Base-by-base conservation (phyloP, 1,284 basidiomycete genomes). In the Tausonia pullulans region DNA sequence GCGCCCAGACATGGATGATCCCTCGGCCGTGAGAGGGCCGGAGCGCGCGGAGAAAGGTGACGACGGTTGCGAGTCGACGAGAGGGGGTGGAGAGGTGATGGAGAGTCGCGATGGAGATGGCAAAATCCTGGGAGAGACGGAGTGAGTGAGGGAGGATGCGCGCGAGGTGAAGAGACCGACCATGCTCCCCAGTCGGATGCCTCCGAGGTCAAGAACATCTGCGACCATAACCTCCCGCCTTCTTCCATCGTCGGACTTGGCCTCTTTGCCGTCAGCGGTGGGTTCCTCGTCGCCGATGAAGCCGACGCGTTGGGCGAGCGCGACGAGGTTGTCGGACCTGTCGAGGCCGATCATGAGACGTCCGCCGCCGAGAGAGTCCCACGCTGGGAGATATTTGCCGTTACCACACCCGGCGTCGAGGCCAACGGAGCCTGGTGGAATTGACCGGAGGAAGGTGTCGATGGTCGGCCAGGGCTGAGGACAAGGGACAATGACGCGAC, bases 1-100 rank as follows among this genome's bases (percentile, higher is more conserved):
- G 83, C 0, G 95, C 94, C 96, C 96, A 99, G n/a, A 98, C 96
- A 71, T 96, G 97, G 71, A 98, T 87, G 69, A 99, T 79, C 65
- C 93, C 81, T 6, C 90, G 84, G 9, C 90, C 87, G 69, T 87
- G 82, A 2, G 71, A 65, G 5, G 84, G 78, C 1, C 83, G 83
- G 50, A 90, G 82, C 11, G 81, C 79, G 64, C 82, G 79, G 14
- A 92, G 72, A 27, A 93, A 78, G 46, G 84, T 80, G 86, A 90
- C 70, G 4, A 96, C 81, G 1, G 90, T 85, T n/a, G 79, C 73
- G 67, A 79, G 81, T 45, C 93, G 80, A 46, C 93, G 82, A 63
- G 81, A 80, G 10, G 81, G 80, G 0, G 90, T 94, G 0, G 91
- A 85, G 39, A 97, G 81, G 76, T 97, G 93, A 72, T 97, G 93